A percentile compares a stretch with the other conserved stretches of the same genome.
Evolutionary conservation across 2,329 filamentous ascomycete species (phyloP).

Genomic region (Aspergillus sp.): DNA sequence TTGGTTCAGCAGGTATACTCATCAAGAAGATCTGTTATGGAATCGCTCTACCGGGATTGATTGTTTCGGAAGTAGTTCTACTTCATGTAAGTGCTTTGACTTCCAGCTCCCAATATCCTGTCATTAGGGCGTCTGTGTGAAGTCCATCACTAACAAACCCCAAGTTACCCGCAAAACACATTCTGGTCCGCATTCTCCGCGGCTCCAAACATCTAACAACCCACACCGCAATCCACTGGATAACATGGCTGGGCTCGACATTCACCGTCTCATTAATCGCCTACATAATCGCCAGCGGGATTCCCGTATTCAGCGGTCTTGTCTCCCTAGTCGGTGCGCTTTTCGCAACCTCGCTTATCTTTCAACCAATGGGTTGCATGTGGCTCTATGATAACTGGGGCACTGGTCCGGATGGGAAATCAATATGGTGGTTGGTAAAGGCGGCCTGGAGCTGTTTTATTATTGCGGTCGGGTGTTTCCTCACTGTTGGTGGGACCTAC

Average conservation of each 20-base stretch:
- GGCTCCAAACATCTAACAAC: conserved; percentile 54
- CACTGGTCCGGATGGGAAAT: not conserved
- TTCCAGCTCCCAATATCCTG: no score
- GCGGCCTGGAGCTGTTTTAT: conserved; percentile 50
- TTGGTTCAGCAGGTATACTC: conserved; percentile 57
- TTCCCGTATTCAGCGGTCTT: conserved; percentile 67
- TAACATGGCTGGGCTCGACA: conserved; percentile 59
- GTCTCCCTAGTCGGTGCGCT: conserved; percentile 33
- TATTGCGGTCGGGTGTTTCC: not conserved
- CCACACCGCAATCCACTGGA: conserved; percentile 46
- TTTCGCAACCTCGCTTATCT: not conserved
- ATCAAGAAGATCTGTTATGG: conserved; percentile 66
- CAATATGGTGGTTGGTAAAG: not conserved
- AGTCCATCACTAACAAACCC: conserved; percentile 48
- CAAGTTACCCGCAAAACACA: conserved; percentile 63
- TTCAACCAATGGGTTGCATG: conserved; percentile 3
- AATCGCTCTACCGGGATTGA: conserved; percentile 56
- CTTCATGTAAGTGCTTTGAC: not conserved
- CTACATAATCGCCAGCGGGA: conserved; percentile 66
- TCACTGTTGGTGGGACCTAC: conserved; percentile 2
- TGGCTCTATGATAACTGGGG: conserved; percentile 10
- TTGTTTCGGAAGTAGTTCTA: not conserved
- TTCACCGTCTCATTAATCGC: conserved; percentile 57
- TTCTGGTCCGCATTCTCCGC: conserved; percentile 64
- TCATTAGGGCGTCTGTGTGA: not conserved